A percentile compares a stretch with the other conserved stretches of the same genome.
Conservation (phyloP, 176 grass and related monocot genomes). For the Musa itinerans region DNA sequence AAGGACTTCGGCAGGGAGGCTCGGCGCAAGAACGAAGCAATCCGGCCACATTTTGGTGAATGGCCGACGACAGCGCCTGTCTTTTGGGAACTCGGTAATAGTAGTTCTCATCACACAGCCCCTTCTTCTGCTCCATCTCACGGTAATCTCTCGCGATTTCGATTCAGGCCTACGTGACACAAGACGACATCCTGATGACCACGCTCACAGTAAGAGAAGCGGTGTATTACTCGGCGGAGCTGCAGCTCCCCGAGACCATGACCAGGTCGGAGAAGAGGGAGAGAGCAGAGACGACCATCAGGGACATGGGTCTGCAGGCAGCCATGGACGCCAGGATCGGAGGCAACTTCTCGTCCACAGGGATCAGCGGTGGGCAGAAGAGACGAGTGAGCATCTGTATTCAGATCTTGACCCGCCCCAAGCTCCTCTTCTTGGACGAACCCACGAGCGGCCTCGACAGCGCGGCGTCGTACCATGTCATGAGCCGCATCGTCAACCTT, state of each 20-base stretch:
- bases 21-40: neutral
- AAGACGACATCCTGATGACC: slow-evolving; percentile 9
- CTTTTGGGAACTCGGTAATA: slow-evolving; percentile 15
- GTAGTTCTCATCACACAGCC: neutral
- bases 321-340: neutral
- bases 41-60: slow-evolving; percentile 7
- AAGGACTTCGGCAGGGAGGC: neutral
- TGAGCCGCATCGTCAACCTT: slow-evolving; percentile 28
- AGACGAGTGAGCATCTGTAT: slow-evolving; percentile 17
- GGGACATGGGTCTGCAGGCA: slow-evolving; percentile 14
- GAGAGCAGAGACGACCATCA: slow-evolving; percentile 1
- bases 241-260: slow-evolving; percentile 8
- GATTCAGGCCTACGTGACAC: too few relatives aligned
- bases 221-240: slow-evolving; percentile 6
- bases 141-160: too few relatives aligned
- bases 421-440: slow-evolving; percentile 28
- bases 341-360: neutral
- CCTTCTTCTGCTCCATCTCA: too few relatives aligned
- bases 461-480: slow-evolving; percentile 48
- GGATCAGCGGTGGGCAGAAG: slow-evolving; percentile 1
- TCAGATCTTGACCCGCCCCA: slow-evolving; percentile 46
- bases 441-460: slow-evolving; percentile 20
- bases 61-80: neutral
- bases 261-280: slow-evolving; percentile 3
- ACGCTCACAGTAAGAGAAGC: slow-evolving; percentile 17